Conservation (phyloP, 2,329 filamentous ascomycete genomes). For the Gaeumannomyces sp. region DNA sequence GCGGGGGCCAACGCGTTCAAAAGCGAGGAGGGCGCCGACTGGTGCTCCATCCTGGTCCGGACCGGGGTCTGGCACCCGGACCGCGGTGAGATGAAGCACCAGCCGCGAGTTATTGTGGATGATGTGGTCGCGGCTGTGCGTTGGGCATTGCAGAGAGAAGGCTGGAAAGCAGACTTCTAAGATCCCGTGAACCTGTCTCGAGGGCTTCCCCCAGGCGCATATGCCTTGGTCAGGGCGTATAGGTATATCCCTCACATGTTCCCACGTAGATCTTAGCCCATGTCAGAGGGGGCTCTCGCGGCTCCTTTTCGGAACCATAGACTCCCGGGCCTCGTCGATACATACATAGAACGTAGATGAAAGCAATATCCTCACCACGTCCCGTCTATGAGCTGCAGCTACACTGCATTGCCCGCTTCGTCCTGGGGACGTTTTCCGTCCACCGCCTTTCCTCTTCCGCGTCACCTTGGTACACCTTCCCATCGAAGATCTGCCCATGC, state of each 20-base stretch:
- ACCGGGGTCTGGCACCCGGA: constrained; percentile 26
- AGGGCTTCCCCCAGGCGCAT: too few species aligned
- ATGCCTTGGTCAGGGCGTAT: not conserved
- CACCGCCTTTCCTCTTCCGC: constrained; percentile 73
- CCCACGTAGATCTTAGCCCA: not conserved
- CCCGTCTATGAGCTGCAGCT: constrained; percentile 77
- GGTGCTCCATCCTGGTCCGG: constrained; percentile 25
- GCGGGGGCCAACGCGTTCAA: constrained; percentile 73
- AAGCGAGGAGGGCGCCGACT: constrained; percentile 51
- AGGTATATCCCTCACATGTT: not conserved
- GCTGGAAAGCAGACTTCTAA: constrained; percentile 15
- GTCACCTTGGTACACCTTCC: constrained; percentile 49
- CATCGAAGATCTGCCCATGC: constrained; percentile 45
- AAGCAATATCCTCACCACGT: not conserved
- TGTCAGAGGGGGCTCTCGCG: not conserved
- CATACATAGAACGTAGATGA: not conserved
- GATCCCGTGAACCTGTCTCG: too few species aligned
- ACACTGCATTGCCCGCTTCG: constrained; percentile 79
- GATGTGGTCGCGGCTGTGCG: constrained; percentile 24
- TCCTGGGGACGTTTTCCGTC: constrained; percentile 76
- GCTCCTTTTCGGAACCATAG: too few species aligned
- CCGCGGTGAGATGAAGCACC: constrained; percentile 17
- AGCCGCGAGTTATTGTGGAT: constrained; percentile 20
- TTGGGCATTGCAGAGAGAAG: constrained; percentile 26
- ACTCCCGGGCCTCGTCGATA: too few species aligned